Evolutionary conservation across 768 basidiomycete species (phyloP), one percentile per base, ranked within the genome.

Genomic region (Lactarius pseudohatsudake): DNA sequence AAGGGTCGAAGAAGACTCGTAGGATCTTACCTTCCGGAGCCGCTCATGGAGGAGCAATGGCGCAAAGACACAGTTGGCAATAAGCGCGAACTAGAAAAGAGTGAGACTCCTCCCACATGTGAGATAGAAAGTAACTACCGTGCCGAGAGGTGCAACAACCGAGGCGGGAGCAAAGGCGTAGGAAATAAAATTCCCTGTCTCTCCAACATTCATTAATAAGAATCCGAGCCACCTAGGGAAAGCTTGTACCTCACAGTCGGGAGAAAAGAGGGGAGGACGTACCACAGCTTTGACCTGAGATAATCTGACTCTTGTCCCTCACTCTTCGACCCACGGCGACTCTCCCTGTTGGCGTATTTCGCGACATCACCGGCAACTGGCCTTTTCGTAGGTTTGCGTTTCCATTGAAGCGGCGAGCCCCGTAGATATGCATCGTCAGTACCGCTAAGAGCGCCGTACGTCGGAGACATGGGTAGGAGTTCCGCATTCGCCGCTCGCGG

Each of bases 111-210:
- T 16, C 55, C 45, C 67, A 30, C 26, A 59, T 50, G 20, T 34
- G 57, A 57, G 53, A 28, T 62, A 38, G 28, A 66, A 71, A 70
- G 53, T 77, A 87, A 78, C 71, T 62, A 96, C 95, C 55, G 93
- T 95, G n/a, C 96, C 96, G 13, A 98, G 81, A 34, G 96, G 96
- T 0, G 96, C 95, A 15, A 98, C 94, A 5, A 96, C 79, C n/a
- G 91, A 93, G 6, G 94, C 93, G 10, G 94, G 94, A 26, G 93
- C 93, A 76, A 84, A 96, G 0, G 88, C 94, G 68, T 96, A 96
- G 0, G 92, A 92, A 57, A 88, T 88, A 72, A 97, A 98, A 74
- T 98, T 98, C 7, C 94, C 86, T 74, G 79, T 78, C 69, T 99
- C 96, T 16, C 96, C 96, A 26, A 96, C 66, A 69, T 94, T 93